Evolutionary conservation across 805 yeast species (phyloP).

Genomic region (Spathaspora girioi): DNA sequence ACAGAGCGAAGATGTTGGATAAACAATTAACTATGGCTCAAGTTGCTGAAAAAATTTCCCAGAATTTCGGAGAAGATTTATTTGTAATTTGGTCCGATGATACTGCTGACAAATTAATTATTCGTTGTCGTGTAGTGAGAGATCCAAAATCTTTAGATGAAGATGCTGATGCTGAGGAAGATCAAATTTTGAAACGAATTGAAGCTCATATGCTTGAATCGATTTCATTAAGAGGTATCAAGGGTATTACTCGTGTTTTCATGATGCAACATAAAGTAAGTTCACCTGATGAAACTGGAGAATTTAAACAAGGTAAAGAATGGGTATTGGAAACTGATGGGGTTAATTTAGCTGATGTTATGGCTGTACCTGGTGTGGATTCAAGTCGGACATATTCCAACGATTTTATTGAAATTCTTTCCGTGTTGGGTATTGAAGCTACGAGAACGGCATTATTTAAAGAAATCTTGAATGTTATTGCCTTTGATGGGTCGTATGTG

Average conservation of each 20-base stretch:
- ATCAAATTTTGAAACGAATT: constrained; percentile 89
- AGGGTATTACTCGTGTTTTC: constrained; percentile 85
- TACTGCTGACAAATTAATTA: constrained; percentile 92
- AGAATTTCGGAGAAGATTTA: constrained; percentile 89
- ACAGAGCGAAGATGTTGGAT: constrained; percentile 98
- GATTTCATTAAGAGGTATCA: constrained; percentile 92
- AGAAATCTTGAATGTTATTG: constrained; percentile 95
- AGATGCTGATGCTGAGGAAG: constrained; percentile 94
- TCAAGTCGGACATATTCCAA: constrained; percentile 87
- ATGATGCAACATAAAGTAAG: constrained; percentile 83
- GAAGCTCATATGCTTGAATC: constrained; percentile 96
- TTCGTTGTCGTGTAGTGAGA: constrained; percentile 97
- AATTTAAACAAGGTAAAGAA: constrained; percentile 82
- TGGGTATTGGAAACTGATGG: constrained; percentile 99
- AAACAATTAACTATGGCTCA: constrained; percentile 97
- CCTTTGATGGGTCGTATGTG: constrained; percentile 99
- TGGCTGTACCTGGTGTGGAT: constrained; percentile 94
- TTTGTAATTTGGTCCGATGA: constrained; percentile 99
- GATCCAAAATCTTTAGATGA: constrained; percentile 92
- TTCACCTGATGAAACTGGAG: constrained; percentile 77
- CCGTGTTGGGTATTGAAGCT: constrained; percentile 97
- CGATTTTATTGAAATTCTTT: constrained; percentile 91
- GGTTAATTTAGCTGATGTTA: constrained; percentile 90
- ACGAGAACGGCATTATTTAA: constrained; percentile 91
- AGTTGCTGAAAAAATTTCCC: constrained; percentile 93